Conservation (phyloP, 345 rosid genomes). For the Sisymbrium altissimum region DNA sequence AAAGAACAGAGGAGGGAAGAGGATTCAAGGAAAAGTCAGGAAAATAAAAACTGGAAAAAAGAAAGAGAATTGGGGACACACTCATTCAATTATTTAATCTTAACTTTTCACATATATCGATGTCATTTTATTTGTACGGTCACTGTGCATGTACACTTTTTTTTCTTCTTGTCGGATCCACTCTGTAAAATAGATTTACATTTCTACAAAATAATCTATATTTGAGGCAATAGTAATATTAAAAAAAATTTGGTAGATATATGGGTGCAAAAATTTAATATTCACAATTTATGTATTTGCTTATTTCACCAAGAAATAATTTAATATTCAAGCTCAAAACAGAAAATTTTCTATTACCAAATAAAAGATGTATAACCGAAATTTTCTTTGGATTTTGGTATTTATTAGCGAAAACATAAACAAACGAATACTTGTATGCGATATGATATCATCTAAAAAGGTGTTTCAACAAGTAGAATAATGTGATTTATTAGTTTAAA, state of each 20-base stretch:
- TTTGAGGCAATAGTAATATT: not conserved
- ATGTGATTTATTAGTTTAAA: too few relatives aligned
- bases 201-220: not conserved
- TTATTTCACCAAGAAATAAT: too few relatives aligned
- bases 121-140: slow-evolving; percentile 26
- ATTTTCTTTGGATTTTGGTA: too few relatives aligned
- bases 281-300: too few relatives aligned
- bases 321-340: too few relatives aligned
- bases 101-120: slow-evolving; percentile 20
- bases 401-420: too few relatives aligned
- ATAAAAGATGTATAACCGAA: too few relatives aligned
- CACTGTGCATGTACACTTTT: slow-evolving; percentile 28
- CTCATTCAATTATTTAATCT: slow-evolving; percentile 35
- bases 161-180: slow-evolving; percentile 2
- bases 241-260: not conserved
- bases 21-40: slow-evolving; percentile 45
- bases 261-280: not conserved
- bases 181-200: slow-evolving; percentile 23
- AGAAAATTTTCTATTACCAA: too few relatives aligned
- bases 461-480: too few relatives aligned
- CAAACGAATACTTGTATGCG: too few relatives aligned
- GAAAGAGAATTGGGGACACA: slow-evolving; percentile 17
- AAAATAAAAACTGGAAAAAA: not conserved
- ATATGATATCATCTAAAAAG: too few relatives aligned
- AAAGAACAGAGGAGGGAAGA: slow-evolving; percentile 37